Evolutionary conservation across 129 eudicot species (phyloP).

Genomic region (Flaveria robusta): DNA sequence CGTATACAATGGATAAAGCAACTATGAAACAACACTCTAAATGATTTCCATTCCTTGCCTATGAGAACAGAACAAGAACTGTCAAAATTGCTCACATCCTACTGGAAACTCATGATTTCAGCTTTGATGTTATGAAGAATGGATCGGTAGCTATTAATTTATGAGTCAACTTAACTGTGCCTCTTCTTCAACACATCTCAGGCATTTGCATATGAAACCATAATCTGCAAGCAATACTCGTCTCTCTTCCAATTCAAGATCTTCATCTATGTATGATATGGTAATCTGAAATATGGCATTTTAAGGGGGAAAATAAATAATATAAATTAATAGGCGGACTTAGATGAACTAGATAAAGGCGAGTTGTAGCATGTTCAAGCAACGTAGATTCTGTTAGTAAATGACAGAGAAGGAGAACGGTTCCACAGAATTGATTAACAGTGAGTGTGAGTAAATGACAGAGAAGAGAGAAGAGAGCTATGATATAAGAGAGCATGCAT

Average conservation of each 20-base stretch:
- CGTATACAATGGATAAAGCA: not conserved
- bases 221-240: conserved; percentile 78
- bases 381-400: too few relatives aligned
- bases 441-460: too few relatives aligned
- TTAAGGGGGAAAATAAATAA: not conserved
- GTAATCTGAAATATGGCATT: conserved; percentile 54
- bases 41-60: conserved; percentile 9
- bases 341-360: too few relatives aligned
- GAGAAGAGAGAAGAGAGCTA: too few relatives aligned
- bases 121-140: not conserved
- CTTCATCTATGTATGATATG: conserved; percentile 94
- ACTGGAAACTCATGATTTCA: not conserved
- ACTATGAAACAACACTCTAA: not conserved
- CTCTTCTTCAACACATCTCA: conserved; percentile 61
- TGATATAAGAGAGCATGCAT: too few relatives aligned
- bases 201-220: conserved; percentile 79
- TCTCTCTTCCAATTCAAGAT: conserved; percentile 71
- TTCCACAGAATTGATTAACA: too few relatives aligned
- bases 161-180: not conserved
- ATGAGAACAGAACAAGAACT: not conserved
- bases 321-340: too few relatives aligned
- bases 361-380: too few relatives aligned
- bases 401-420: too few relatives aligned
- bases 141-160: not conserved
- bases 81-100: not conserved